phyloP scores from a whole-genome alignment of 805 yeast species.

The Wickerhamomyces pijperi region DNA sequence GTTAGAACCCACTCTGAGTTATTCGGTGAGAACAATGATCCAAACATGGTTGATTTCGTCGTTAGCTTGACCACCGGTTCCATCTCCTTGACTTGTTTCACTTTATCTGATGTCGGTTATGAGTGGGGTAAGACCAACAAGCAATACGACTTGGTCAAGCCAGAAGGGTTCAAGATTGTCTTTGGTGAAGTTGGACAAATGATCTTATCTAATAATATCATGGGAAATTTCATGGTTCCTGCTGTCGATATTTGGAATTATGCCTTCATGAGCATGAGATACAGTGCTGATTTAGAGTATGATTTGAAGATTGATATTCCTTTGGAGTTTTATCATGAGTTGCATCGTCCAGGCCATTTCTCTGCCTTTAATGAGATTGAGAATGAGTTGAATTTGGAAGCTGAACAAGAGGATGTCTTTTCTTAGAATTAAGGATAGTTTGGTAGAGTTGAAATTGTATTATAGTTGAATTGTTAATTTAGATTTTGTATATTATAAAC shows the following conservation, averaged over 20 bases:
- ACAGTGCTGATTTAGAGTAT: conserved; percentile 52
- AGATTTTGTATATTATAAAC: too few relatives aligned
- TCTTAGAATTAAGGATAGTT: background rate
- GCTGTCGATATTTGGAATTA: conserved; percentile 82
- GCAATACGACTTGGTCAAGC: conserved; percentile 36
- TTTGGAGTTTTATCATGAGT: conserved; percentile 67
- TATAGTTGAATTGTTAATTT: too few relatives aligned
- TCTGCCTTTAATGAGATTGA: conserved; percentile 60
- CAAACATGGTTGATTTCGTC: conserved; percentile 41
- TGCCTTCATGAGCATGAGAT: conserved; percentile 77
- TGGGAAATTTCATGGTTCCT: conserved; percentile 84
- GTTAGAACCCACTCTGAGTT: conserved; percentile 43
- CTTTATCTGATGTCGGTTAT: conserved; percentile 51
- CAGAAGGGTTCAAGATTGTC: conserved; percentile 53
- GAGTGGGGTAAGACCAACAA: conserved; percentile 66
- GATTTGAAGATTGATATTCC: conserved; percentile 72
- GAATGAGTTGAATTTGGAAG: conserved; percentile 38
- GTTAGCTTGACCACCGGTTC: conserved; percentile 79
- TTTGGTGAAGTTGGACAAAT: conserved; percentile 59
- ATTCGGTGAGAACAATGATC: conserved; percentile 21
- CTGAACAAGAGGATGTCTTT: conserved; percentile 57
- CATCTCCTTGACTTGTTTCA: conserved; percentile 59
- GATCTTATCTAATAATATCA: conserved; percentile 59
- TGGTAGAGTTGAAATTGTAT: too few relatives aligned
- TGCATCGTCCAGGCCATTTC: conserved; percentile 86